These are phyloP conservation scores for Russula foetens DNA, from an alignment of 768 basidiomycete genomes.

Conservation along the genomic window DNA sequence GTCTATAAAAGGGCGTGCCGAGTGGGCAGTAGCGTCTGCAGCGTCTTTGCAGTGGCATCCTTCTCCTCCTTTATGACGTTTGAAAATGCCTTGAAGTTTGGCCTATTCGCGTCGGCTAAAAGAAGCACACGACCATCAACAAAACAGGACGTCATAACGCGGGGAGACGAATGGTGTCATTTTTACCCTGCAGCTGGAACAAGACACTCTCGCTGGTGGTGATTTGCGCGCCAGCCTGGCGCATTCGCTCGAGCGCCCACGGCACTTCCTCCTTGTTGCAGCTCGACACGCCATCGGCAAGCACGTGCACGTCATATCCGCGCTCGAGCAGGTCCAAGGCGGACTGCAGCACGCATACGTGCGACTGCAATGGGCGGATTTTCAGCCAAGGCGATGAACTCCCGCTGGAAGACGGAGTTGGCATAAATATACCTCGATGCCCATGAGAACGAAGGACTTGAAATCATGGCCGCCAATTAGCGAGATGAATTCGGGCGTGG, in stretches of 20 bases:
- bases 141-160: constrained; percentile 4
- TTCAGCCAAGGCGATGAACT: background rate
- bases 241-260: constrained; percentile 60
- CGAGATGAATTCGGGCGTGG: constrained; percentile 53
- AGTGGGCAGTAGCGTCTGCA: constrained; percentile 27
- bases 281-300: constrained; percentile 82
- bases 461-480: constrained; percentile 42
- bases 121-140: constrained; percentile 10
- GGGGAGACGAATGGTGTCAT: constrained; percentile 17
- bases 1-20: background rate
- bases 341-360: constrained; percentile 86
- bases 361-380: constrained; percentile 42
- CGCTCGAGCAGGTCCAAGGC: constrained; percentile 53
- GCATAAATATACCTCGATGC: constrained; percentile 64
- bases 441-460: constrained; percentile 65
- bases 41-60: constrained; percentile 40
- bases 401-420: too few species aligned
- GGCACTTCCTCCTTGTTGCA: constrained; percentile 75
- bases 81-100: constrained; percentile 67
- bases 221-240: constrained; percentile 65
- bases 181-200: constrained; percentile 63
- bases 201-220: constrained; percentile 76
- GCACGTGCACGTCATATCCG: constrained; percentile 51
- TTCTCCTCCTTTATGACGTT: constrained; percentile 72
- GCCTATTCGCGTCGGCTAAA: constrained; percentile 49